A percentile compares a stretch with the other conserved stretches of the same genome.
Evolutionary conservation across 306 rosid genomes (phyloP).

Genomic region (Prunus padus): DNA sequence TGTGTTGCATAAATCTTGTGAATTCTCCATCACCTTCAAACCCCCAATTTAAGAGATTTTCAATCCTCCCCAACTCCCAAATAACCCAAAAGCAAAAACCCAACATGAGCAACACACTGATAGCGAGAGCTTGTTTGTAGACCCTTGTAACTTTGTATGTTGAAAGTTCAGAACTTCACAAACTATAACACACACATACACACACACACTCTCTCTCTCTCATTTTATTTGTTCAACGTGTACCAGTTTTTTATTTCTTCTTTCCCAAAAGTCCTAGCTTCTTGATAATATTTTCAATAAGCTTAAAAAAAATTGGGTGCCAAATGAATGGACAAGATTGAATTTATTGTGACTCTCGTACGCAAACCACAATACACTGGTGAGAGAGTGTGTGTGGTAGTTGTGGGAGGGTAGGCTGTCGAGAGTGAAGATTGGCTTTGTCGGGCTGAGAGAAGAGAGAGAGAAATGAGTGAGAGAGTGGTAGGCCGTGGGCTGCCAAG

Average conservation of each 20-base stretch:
- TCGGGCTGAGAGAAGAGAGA: no score
- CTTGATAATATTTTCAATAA: neutral
- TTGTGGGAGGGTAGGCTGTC: no score
- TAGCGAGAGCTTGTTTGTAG: conserved; percentile 9
- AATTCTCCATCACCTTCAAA: no score
- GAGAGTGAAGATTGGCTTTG: no score
- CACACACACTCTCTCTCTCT: neutral
- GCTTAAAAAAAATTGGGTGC: neutral
- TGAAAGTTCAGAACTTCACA: neutral
- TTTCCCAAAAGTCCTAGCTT: neutral
- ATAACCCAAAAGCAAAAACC: conserved; percentile 21
- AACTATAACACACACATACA: neutral
- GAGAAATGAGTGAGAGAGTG: no score
- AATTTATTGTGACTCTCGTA: neutral
- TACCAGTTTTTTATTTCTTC: neutral
- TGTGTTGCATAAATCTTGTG: no score
- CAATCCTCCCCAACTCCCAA: conserved; percentile 15
- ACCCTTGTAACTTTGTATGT: neutral
- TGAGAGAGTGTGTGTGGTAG: no score
- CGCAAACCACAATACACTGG: no score
- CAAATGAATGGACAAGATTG: conserved; percentile 5
- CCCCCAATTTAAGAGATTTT: neutral
- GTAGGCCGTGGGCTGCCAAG: no score
- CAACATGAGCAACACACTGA: conserved; percentile 35
- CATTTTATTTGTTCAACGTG: neutral